Base-by-base conservation (phyloP, 169 alveolate genomes). In the Cryptosporidium felis region DNA sequence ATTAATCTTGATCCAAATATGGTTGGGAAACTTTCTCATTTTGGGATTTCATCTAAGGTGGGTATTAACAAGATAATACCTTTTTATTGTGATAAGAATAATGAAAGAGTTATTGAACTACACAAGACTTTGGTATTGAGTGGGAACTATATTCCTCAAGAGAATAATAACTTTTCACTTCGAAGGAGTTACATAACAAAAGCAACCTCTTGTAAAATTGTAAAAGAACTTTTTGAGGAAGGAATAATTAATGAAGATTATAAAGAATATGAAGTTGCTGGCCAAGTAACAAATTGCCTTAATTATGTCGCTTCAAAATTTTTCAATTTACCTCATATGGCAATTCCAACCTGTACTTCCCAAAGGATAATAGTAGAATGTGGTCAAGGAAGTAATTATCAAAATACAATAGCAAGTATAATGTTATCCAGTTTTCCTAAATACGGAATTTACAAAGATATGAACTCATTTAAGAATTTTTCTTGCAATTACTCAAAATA, bases 311-410 rank as follows among this genome's bases (percentile, higher is more conserved):
- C 46, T 5, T n/a, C 14, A 10, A 23, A 74, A 34, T 51, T 23
- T 51, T 30, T 32, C 18, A 3, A 16, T 14, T n/a, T 32, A 3
- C 85, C 85, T 10, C 65, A 74, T n/a, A 56, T 74, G 51, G 32
- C 74, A 5, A 45, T 74, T 32, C 60, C 59, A 53, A 59, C 30
- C 12, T 74, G 85, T 9, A 14, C 5, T 14, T 74, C 85, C 18
- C 74, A 47, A 36, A 2, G 23, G 23, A 3, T 46, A 51, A 18
- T 53, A 49, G 9, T 49, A n/a, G 44, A 36, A 4, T 74, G 85
- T 49, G 59, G 26, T 14, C 34, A 44, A 30, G 82, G 32, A 4
- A 53, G 41, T 32, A 34, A 53, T 51, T 28, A 21, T 5, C 41
- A 53, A 16, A 38, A 56, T 23, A n/a, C 56, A 9, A 32, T 74